phyloP scores from a whole-genome alignment of 1,284 basidiomycete species.

The Afroboletus lepidellus region DNA sequence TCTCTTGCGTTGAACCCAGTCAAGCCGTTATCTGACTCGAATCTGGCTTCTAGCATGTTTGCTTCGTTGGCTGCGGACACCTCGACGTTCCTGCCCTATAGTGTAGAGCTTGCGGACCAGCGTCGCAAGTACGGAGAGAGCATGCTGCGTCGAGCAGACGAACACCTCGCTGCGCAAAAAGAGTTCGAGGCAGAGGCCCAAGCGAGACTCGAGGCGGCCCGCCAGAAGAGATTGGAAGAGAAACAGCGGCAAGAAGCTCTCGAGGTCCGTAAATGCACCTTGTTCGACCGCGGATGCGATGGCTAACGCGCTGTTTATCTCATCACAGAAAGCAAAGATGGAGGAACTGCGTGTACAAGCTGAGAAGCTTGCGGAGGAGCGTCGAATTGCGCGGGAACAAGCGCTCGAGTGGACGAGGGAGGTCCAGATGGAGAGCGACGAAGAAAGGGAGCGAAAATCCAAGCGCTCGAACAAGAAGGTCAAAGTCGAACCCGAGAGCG shows the following conservation, averaged over 20 bases:
- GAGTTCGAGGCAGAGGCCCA: conserved; percentile 74
- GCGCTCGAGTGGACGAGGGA: conserved; percentile 73
- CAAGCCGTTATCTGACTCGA: not conserved
- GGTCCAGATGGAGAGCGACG: conserved; percentile 67
- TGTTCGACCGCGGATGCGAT: too few relatives aligned
- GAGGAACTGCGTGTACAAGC: conserved; percentile 61
- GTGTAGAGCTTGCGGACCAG: conserved; percentile 82
- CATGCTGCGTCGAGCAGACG: conserved; percentile 77
- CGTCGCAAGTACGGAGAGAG: conserved; percentile 85
- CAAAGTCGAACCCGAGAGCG: conserved; percentile 55
- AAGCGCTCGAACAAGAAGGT: conserved; percentile 56
- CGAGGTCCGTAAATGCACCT: conserved; percentile 44
- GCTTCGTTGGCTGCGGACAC: conserved; percentile 76
- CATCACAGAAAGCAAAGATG: conserved; percentile 47
- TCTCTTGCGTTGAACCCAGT: not conserved
- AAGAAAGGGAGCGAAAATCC: conserved; percentile 66
- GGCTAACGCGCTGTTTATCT: not conserved
- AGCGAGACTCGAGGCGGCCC: conserved; percentile 72
- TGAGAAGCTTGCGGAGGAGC: conserved; percentile 71
- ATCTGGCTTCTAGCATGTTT: conserved; percentile 59
- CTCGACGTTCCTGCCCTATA: conserved; percentile 76
- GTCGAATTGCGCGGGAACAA: conserved; percentile 74
- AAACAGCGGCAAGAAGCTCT: conserved; percentile 55
- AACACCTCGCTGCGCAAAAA: conserved; percentile 71
- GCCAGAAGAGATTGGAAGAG: conserved; percentile 67